Evolutionary conservation across 345 rosid species (phyloP).

Genomic region (Tarenaya hassleriana): DNA sequence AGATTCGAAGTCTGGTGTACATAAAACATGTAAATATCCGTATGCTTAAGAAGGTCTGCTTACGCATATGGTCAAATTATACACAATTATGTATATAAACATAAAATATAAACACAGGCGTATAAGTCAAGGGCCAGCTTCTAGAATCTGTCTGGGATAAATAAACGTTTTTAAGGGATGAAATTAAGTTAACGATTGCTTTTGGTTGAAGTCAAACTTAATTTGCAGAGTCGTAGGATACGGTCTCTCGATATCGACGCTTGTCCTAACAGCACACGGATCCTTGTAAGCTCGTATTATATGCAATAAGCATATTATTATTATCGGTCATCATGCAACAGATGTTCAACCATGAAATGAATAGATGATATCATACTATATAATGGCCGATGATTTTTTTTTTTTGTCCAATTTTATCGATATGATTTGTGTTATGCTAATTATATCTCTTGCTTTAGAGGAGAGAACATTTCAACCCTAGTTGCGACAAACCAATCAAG

Average conservation of each 20-base stretch:
- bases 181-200: conserved; percentile 17
- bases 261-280: conserved; percentile 20
- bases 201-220: conserved; percentile 26
- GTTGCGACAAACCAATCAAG: conserved; percentile 31
- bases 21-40: too few relatives aligned
- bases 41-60: too few relatives aligned
- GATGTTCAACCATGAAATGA: neutral
- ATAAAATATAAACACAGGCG: neutral
- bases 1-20: too few relatives aligned
- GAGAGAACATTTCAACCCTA: conserved; percentile 32
- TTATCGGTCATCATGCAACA: neutral
- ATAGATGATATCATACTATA: too few relatives aligned
- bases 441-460: conserved; percentile 5
- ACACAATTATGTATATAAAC: neutral
- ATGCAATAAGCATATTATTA: too few relatives aligned
- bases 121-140: conserved; percentile 30
- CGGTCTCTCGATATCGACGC: conserved; percentile 25
- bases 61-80: too few relatives aligned
- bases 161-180: conserved; percentile 7
- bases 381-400: too few relatives aligned
- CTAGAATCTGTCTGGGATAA: conserved; percentile 20
- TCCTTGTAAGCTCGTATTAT: too few relatives aligned
- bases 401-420: too few relatives aligned
- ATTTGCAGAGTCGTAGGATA: conserved; percentile 19
- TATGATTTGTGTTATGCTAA: too few relatives aligned